Base-by-base conservation (phyloP, 2,329 filamentous ascomycete genomes). In the Calonectria pseudoreteaudii region DNA sequence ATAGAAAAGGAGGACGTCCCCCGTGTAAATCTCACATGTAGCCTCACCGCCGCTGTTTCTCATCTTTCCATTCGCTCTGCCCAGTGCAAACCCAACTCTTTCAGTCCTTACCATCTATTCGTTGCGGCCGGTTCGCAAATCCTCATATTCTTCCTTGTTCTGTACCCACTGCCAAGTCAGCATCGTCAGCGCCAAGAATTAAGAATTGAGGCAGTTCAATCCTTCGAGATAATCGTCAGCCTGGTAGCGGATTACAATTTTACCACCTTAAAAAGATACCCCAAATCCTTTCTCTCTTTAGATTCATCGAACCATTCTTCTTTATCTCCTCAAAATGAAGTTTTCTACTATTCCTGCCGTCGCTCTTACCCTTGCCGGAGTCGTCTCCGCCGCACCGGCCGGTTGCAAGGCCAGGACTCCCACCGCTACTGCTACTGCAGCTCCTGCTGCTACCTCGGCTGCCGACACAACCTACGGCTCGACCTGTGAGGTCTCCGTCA, bases 291-390 rank as follows among this genome's bases (percentile, higher is more conserved):
- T 26, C 20, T 58, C 38, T n/a, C 30, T 20, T 18, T 18, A n/a
- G n/a, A 11, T 47, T 23, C 30, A 20, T 62, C 18, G 2, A 26
- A 41, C 18, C 30, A 62, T 28, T 23, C 14, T 41, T 38, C 30
- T 66, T 8, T 30, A 34, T 36, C n/a, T 30, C 38, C 56, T 34
- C 36, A 72, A 70, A 26, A 67, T 67, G 83, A 82, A 80, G 72
- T 75, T 83, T 76, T 74, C 79, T 58, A 66, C 78, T 11, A 13
- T 76, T 8, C 62, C 79, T 9, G 53, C 76, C 41, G 26, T 79
- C 44, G n/a, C 71, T 23, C 68, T 80, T 23, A 66, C 68, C 53
- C n/a, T 81, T 11, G 50, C 74, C 66, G 68, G 73, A 52, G 41
- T 79, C 38, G 75, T 77, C 38, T 62, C 75, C 13, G 79, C 75